Percentiles rank a stretch among this genome's conserved stretches.
These are phyloP conservation scores for Pleurozium schreberi DNA, from an alignment of 225 moss, liverwort and hornwort genomes.

Conservation along the genomic window DNA sequence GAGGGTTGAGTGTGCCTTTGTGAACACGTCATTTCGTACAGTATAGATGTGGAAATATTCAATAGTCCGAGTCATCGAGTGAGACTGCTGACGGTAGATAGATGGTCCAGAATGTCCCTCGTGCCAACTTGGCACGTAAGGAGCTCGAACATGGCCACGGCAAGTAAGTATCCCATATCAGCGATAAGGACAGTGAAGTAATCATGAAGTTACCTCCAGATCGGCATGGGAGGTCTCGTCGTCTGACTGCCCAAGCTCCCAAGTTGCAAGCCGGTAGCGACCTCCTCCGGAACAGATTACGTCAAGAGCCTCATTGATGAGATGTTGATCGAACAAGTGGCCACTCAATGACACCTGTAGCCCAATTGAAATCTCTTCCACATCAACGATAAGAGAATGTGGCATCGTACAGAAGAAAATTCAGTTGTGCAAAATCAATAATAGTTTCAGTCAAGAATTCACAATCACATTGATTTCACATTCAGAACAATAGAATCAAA, in stretches of 20 bases:
- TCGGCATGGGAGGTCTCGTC: slow-evolving; percentile 83
- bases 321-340: slow-evolving; percentile 87
- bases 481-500: background rate
- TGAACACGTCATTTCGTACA: background rate
- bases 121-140: background rate
- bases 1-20: background rate
- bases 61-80: background rate
- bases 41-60: background rate
- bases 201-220: slow-evolving; percentile 43
- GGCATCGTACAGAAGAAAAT: background rate
- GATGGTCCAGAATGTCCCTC: background rate
- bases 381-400: background rate
- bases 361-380: background rate
- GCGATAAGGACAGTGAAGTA: background rate
- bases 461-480: background rate
- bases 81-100: background rate
- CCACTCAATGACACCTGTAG: slow-evolving; percentile 74
- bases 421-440: background rate
- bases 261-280: slow-evolving; percentile 72
- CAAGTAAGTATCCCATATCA: background rate
- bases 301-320: slow-evolving; percentile 94
- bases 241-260: slow-evolving; percentile 77
- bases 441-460: background rate
- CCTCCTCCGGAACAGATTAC: slow-evolving; percentile 73
- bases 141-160: background rate